These are phyloP conservation scores for Mortierella sp. DNA, from an alignment of 371 early-diverging fungal genomes.

Conservation along the genomic window DNA sequence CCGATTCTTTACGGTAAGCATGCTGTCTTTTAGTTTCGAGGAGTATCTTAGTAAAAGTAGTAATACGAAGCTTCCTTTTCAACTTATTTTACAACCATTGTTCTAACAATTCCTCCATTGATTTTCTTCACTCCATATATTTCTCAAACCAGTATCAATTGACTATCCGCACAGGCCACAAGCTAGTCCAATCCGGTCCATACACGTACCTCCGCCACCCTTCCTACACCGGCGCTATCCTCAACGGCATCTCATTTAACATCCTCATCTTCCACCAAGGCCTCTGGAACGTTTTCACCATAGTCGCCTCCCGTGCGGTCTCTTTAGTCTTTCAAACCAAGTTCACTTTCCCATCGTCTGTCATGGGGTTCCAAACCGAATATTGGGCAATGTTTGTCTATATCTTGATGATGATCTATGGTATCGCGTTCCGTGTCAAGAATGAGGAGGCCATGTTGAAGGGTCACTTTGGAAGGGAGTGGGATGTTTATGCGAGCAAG, in stretches of 20 bases:
- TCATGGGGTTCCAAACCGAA: not conserved
- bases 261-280: slow-evolving; percentile 15
- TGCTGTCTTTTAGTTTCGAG: not conserved
- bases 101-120: not conserved
- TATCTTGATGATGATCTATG: not conserved
- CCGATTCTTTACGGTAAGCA: slow-evolving; percentile 31
- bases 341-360: not conserved
- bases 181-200: slow-evolving; percentile 16
- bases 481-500: slow-evolving; percentile 27
- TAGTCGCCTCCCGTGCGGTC: not conserved
- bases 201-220: slow-evolving; percentile 39
- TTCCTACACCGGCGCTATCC: slow-evolving; percentile 20
- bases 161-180: slow-evolving; percentile 24
- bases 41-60: not conserved
- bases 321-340: not conserved
- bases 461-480: slow-evolving; percentile 25
- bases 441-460: slow-evolving; percentile 29
- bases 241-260: not conserved
- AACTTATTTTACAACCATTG: not conserved
- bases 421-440: not conserved
- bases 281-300: slow-evolving; percentile 18
- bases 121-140: not conserved
- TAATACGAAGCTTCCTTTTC: not conserved
- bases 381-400: not conserved
- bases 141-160: slow-evolving; percentile 19